Evolutionary conservation across 768 basidiomycete genomes (phyloP), one percentile per base, ranked within the genome.

Genomic region (Leccinellum rugosiceps): DNA sequence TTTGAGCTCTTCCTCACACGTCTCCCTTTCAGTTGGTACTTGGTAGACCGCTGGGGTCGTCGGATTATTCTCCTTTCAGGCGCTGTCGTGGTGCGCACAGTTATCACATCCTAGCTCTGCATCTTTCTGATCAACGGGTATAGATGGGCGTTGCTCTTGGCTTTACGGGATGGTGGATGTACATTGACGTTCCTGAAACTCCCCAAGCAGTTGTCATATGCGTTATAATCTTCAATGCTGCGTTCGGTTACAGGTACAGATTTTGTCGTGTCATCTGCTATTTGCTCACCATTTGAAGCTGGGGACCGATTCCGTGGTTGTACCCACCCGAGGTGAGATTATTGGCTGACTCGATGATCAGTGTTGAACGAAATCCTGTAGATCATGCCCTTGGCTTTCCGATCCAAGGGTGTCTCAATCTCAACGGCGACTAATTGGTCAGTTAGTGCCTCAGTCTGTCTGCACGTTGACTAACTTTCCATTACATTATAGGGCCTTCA

Each of bases 341-440:
- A 58, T 59, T 1, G 21, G 3, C 23, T 51, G 13, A 30, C 21
- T 6, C 4, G 7, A 15, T n/a, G 10, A 19, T 35, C 48, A 50
- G 30, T 34, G 14, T 45, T 58, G 17, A 56, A 58, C 50, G 5
- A 47, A 52, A 60, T 46, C n/a, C 32, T 26, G 23, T 60, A 90
- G 87, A 96, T 98, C 69, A 88, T 98, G 83, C 94, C 94, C 11
- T 78, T 94, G 44, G 79, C 86, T 17, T 83, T 95, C 65, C 84
- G 96, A 38, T 94, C 93, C 11, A 97, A 97, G 75, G 95, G 94
- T n/a, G 94, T 97, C 23, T 95, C 92, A 7, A 66, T 97, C 32
- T 96, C 93, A 0, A 97, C 95, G 5, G 93, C 93, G 14, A 95
- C 92, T 8, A 90, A 90, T 64, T 88, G 80, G 76, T 76, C 60